Evolutionary conservation across 108 stramenopile genomes (phyloP).

Genomic region (Parmales sp.): DNA sequence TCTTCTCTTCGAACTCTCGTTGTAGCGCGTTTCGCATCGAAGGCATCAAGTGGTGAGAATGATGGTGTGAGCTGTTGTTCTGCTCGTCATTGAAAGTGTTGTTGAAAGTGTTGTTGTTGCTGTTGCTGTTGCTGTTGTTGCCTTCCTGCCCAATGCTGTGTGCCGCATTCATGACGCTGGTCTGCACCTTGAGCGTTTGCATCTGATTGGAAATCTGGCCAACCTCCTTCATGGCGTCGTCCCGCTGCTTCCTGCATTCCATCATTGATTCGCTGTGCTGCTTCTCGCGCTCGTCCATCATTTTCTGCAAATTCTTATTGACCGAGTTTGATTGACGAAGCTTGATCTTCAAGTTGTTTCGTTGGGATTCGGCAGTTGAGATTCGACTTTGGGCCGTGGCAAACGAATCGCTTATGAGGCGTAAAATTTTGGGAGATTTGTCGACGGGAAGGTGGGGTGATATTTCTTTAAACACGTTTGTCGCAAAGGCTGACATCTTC

Average conservation of each 20-base stretch:
- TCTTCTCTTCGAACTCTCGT: constrained; percentile 3
- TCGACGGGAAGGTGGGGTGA: not conserved
- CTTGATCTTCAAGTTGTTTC: not conserved
- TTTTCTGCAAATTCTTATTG: not conserved
- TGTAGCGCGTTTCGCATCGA: not conserved
- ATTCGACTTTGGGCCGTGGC: not conserved
- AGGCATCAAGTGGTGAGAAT: not conserved
- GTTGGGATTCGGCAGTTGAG: not conserved
- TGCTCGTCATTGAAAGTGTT: not conserved
- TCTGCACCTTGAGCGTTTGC: not conserved
- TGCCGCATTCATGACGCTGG: not conserved
- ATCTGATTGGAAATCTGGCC: not conserved
- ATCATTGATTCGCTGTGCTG: not conserved
- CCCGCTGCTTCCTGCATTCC: not conserved
- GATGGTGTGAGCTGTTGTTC: not conserved
- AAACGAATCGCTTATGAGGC: constrained; percentile 1
- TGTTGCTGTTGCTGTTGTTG: not conserved
- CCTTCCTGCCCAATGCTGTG: not conserved
- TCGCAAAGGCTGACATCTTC: not conserved
- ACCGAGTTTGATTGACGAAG: not conserved
- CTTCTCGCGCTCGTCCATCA: not conserved
- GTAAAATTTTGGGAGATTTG: not conserved
- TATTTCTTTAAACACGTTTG: not conserved
- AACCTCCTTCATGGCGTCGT: constrained; percentile 6
- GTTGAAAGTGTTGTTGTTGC: not conserved